Evolutionary conservation across 2,329 filamentous ascomycete genomes (phyloP).

Genomic region (Neodidymelliopsis sp.): DNA sequence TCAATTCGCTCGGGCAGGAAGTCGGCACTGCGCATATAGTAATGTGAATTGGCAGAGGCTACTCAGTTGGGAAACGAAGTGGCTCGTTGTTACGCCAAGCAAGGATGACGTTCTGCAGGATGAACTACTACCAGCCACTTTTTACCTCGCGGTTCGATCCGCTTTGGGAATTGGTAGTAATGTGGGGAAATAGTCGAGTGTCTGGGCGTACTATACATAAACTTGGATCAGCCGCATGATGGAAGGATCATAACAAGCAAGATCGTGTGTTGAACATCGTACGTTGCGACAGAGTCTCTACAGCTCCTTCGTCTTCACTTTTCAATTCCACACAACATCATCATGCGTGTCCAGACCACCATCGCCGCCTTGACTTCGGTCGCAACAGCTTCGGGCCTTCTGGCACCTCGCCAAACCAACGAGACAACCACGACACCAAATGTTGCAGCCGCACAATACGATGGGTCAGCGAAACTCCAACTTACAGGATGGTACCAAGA

Average conservation of each 20-base stretch:
- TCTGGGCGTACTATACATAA: slow-evolving; percentile 7
- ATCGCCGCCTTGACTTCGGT: slow-evolving; percentile 27
- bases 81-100: slow-evolving; percentile 9
- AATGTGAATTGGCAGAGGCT: neutral
- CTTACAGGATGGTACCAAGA: neutral
- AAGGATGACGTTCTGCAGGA: slow-evolving; percentile 15
- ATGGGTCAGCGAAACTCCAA: slow-evolving; percentile 16
- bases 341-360: slow-evolving; percentile 30
- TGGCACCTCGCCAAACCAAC: slow-evolving; percentile 22
- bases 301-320: neutral
- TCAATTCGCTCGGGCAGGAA: slow-evolving; percentile 17
- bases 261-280: too few species aligned
- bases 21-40: slow-evolving; percentile 18
- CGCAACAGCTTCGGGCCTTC: slow-evolving; percentile 23
- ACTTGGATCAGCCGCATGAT: slow-evolving; percentile 1
- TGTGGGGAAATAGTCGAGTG: slow-evolving; percentile 9
- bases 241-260: neutral
- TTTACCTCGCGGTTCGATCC: slow-evolving; percentile 16
- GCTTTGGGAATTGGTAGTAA: slow-evolving; percentile 7
- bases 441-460: slow-evolving; percentile 33
- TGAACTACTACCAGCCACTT: slow-evolving; percentile 14
- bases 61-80: slow-evolving; percentile 3
- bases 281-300: too few species aligned
- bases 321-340: neutral
- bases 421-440: slow-evolving; percentile 20